Conservation (phyloP, 2,329 filamentous ascomycete species). For the Ophiostoma sp. region DNA sequence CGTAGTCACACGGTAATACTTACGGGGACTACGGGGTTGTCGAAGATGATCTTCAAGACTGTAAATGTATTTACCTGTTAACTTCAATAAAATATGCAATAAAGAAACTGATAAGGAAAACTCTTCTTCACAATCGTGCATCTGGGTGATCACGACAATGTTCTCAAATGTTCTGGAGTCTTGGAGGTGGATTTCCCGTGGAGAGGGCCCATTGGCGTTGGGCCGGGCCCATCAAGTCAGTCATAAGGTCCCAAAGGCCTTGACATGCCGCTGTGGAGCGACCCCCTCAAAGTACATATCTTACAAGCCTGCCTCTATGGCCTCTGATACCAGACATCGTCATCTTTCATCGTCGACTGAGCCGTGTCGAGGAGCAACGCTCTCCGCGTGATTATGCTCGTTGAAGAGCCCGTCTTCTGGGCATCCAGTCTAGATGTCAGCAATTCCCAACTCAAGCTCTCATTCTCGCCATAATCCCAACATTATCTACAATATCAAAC, state of each 20-base stretch:
- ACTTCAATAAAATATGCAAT: not conserved
- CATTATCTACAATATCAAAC: not conserved
- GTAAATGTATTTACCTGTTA: not conserved
- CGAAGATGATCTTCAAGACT: not conserved
- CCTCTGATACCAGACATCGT: not conserved
- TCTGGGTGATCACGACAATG: constrained; percentile 1
- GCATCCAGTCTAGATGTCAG: not conserved
- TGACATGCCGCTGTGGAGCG: not conserved
- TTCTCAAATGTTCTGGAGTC: constrained; percentile 4
- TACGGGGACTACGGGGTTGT: not conserved
- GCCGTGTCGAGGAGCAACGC: not conserved
- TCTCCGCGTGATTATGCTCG: not conserved
- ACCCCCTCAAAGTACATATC: too few species aligned
- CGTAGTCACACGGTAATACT: not conserved
- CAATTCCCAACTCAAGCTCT: not conserved
- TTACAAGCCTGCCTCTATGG: not conserved
- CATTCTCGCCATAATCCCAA: not conserved
- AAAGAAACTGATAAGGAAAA: constrained; percentile 5
- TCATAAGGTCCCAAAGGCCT: not conserved
- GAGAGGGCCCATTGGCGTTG: constrained; percentile 9
- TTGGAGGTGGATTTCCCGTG: not conserved
- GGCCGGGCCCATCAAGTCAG: constrained; percentile 5
- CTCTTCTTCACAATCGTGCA: constrained; percentile 2
- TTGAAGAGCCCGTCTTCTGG: not conserved
- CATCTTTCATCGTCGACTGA: not conserved